These are phyloP conservation scores for Ogataea philodendri DNA, from an alignment of 805 yeast genomes.

Conservation along the genomic window DNA sequence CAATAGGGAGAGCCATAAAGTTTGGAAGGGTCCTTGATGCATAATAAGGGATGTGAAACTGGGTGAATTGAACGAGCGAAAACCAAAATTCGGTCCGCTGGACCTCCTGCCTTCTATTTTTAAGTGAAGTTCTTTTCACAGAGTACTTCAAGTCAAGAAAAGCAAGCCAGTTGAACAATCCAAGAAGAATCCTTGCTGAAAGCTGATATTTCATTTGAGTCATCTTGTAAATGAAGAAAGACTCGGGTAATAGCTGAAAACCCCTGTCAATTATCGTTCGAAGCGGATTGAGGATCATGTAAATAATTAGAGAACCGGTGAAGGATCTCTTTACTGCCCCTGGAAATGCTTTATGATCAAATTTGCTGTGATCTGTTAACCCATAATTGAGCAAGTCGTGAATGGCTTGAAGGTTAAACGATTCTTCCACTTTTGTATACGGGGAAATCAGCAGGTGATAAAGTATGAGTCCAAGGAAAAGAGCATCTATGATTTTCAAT, in stretches of 20 bases:
- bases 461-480: constrained; percentile 46
- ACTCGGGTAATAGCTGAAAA: constrained; percentile 3
- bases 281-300: constrained; percentile 44
- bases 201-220: constrained; percentile 53
- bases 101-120: no score
- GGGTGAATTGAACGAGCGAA: constrained; percentile 54
- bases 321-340: constrained; percentile 90
- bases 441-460: constrained; percentile 62
- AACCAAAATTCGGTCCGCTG: constrained; percentile 52
- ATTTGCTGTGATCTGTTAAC: constrained; percentile 40
- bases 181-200: constrained; percentile 58
- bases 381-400: constrained; percentile 78
- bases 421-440: constrained; percentile 90
- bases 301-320: constrained; percentile 61
- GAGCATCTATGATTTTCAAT: constrained; percentile 17
- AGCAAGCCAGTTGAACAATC: constrained; percentile 55
- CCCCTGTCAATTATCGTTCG: constrained; percentile 1
- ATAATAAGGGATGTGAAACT: constrained; percentile 80
- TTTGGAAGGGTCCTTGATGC: constrained; percentile 89
- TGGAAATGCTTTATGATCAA: constrained; percentile 78
- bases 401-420: constrained; percentile 85
- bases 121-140: constrained; percentile 27
- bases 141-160: constrained; percentile 50
- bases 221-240: constrained; percentile 5
- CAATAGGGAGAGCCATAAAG: constrained; percentile 74